Conservation (phyloP, 2,329 filamentous ascomycete species). For the Stromatinia cepivora region DNA sequence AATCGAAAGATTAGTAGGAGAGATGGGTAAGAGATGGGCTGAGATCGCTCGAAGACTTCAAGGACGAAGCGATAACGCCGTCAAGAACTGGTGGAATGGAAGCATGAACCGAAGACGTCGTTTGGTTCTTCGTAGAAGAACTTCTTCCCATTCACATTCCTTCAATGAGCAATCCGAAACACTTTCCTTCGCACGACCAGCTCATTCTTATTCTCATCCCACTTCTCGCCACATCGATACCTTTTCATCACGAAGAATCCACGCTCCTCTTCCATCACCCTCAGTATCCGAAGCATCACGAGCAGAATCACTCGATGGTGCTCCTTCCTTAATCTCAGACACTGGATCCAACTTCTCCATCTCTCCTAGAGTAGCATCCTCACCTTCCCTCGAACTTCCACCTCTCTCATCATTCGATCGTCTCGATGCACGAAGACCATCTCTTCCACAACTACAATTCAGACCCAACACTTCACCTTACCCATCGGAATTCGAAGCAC, state of each 20-base stretch:
- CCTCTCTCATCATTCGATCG: slow-evolving; percentile 33
- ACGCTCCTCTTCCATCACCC: slow-evolving; percentile 64
- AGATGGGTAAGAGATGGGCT: slow-evolving; percentile 87
- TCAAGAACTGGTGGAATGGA: slow-evolving; percentile 99
- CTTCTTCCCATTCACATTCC: slow-evolving; percentile 33
- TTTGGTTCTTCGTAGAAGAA: slow-evolving; percentile 37
- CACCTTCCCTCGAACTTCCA: slow-evolving; percentile 39
- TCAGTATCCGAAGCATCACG: slow-evolving; percentile 63
- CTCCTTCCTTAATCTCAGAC: slow-evolving; percentile 72
- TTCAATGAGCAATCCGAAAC: slow-evolving; percentile 40
- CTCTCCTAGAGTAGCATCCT: slow-evolving; percentile 48
- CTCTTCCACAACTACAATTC: slow-evolving; percentile 37
- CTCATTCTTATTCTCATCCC: slow-evolving; percentile 16
- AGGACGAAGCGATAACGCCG: slow-evolving; percentile 88
- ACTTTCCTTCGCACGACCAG: slow-evolving; percentile 39
- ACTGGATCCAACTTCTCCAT: slow-evolving; percentile 61
- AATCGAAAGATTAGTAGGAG: slow-evolving; percentile 75
- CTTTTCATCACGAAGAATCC: slow-evolving; percentile 44
- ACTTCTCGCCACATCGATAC: slow-evolving; percentile 31
- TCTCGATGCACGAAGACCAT: slow-evolving; percentile 34
- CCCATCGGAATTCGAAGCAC: slow-evolving; percentile 10
- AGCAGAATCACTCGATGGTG: slow-evolving; percentile 56
- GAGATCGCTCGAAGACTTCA: slow-evolving; percentile 82
- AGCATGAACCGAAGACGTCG: slow-evolving; percentile 75
- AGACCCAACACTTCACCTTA: slow-evolving; percentile 25